Percentiles rank a stretch among this genome's conserved stretches.
Conservation (phyloP, 2,329 filamentous ascomycete genomes). For the Coniella vitis region DNA sequence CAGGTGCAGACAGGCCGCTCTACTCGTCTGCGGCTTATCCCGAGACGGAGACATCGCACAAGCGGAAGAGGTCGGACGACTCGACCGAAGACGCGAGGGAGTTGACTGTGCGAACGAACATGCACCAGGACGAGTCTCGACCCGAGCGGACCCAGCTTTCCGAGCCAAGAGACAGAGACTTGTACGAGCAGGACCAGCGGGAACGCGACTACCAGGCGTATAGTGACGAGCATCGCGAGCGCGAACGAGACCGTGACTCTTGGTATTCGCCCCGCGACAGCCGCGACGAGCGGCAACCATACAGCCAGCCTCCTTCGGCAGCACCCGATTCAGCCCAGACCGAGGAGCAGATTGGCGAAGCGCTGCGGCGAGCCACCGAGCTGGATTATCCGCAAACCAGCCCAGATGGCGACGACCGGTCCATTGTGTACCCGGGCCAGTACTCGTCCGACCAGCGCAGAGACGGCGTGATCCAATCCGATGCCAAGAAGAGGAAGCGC, state of each 20-base stretch:
- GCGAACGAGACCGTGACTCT: constrained; percentile 34
- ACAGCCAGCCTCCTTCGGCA: constrained; percentile 40
- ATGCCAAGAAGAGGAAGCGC: constrained; percentile 64
- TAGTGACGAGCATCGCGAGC: constrained; percentile 40
- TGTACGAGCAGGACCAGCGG: constrained; percentile 16
- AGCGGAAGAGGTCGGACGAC: constrained; percentile 60
- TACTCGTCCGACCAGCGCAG: constrained; percentile 44
- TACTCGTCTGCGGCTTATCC: constrained; percentile 34
- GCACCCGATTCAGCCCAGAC: constrained; percentile 38
- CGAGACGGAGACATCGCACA: constrained; percentile 46
- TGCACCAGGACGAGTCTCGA: constrained; percentile 27
- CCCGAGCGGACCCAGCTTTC: constrained; percentile 16
- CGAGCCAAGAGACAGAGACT: constrained; percentile 18
- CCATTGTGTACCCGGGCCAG: constrained; percentile 31
- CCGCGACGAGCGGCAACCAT: constrained; percentile 40
- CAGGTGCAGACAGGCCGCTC: constrained; percentile 34
- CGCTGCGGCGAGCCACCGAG: constrained; percentile 36
- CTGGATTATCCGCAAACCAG: constrained; percentile 48
- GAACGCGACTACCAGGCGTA: constrained; percentile 37
- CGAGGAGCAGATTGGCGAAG: constrained; percentile 44
- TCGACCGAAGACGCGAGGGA: constrained; percentile 47
- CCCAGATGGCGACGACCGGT: constrained; percentile 46
- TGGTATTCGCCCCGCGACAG: constrained; percentile 41
- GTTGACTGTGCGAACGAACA: constrained; percentile 22
- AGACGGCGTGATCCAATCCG: constrained; percentile 46